Base-by-base conservation (phyloP, 2,329 filamentous ascomycete genomes). In the Stagonosporopsis rhizophila region DNA sequence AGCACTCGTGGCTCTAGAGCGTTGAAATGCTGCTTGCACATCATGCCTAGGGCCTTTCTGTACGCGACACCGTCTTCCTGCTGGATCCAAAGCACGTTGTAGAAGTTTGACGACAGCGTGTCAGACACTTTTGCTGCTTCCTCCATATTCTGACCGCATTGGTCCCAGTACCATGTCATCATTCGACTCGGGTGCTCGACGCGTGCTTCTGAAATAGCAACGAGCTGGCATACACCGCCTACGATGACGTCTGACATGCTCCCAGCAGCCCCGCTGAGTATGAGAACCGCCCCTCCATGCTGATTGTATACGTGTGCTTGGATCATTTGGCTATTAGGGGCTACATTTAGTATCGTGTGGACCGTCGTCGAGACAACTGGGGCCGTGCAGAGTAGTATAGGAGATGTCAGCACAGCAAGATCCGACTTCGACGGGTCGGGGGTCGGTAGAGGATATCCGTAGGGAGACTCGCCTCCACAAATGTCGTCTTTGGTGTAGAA, bases 1-100 rank as follows among this genome's bases (percentile, higher is more conserved):
- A 23, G 7, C 4, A 35, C 20, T 12, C 32, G 14, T 17, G 50
- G 3, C 4, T 27, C 15, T n/a, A 55, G 28, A 15, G 37, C 34
- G n/a, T 61, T 48, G 52, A 59, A 66, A 5, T 32, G 45, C 8
- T n/a, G 22, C 17, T 55, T 61, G 35, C 30, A 23, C 8, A 66
- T 51, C 22, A 48, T 27, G 7, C 59, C 62, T 4, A 64, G 12
- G 7, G 50, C 62, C 17, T 53, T 49, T 17, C 62, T 23, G 32
- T 58, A 58, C 22, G 53, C 53, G 17, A 60, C 34, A 1, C 44
- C 51, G 22, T 39, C 46, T 15, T 57, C 40, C 49, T 51, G 38
- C 25, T 48, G 41, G 19, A 66, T 44, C 51, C 61, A 62, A 5
- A 66, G 27, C 3, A 60, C 61, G 23, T 59, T 62, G 39, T 60